Conservation (phyloP, 2,329 filamentous ascomycete species). For the Cordyceps cicadae region DNA sequence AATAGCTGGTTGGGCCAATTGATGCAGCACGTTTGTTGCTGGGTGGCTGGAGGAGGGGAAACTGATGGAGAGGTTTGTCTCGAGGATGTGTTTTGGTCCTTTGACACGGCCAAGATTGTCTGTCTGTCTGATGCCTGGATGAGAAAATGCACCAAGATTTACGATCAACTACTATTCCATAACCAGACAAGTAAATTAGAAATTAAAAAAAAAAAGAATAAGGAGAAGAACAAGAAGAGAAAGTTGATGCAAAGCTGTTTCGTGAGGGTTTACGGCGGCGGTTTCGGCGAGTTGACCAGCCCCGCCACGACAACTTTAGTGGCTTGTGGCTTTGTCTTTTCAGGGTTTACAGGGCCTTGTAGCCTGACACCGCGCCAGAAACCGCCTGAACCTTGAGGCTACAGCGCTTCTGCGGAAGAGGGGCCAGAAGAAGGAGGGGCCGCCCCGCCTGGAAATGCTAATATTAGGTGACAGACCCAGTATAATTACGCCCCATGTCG, state of each 20-base stretch:
- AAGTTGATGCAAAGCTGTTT: neutral
- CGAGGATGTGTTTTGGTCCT: too few relatives aligned
- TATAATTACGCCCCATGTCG: neutral
- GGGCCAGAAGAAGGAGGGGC: neutral
- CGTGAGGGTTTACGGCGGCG: constrained; percentile 4
- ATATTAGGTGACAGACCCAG: constrained; percentile 1
- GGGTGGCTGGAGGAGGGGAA: neutral
- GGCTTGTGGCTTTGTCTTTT: neutral
- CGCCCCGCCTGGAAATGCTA: neutral
- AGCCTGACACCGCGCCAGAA: neutral
- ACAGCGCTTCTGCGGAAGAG: neutral
- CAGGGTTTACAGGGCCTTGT: neutral
- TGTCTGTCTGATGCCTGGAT: too few relatives aligned
- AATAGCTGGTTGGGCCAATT: neutral
- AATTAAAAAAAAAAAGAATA: neutral
- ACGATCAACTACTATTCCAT: too few relatives aligned
- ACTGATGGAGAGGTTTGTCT: neutral
- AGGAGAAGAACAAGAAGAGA: neutral
- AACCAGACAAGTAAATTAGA: neutral
- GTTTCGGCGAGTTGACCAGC: constrained; percentile 1
- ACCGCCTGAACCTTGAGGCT: neutral
- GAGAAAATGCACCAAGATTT: too few relatives aligned
- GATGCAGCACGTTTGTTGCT: constrained; percentile 6
- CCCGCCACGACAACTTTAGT: neutral
- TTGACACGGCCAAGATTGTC: too few relatives aligned